Evolutionary conservation across 352 stramenopile genomes (phyloP).

Genomic region (Phytophthora multivora): DNA sequence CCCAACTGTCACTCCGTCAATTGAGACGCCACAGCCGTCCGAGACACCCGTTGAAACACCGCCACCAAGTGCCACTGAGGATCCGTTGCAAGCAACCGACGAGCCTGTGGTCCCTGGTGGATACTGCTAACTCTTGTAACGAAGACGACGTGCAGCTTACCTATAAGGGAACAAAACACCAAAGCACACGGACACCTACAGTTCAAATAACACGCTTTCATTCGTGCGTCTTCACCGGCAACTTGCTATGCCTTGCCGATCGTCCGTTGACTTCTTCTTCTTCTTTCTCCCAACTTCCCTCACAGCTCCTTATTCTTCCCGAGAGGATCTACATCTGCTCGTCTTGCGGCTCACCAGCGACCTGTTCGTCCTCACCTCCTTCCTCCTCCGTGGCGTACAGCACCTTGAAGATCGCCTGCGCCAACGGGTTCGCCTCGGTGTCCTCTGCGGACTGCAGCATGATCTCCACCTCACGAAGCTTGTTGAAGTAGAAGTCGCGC

Average conservation of each 20-base stretch:
- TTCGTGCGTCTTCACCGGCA: conserved; percentile 28
- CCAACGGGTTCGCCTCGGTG: conserved; percentile 57
- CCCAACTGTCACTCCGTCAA: not conserved
- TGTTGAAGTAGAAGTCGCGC: conserved; percentile 99
- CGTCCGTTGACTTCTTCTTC: conserved; percentile 1
- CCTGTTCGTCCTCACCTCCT: conserved; percentile 46
- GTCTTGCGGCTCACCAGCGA: conserved; percentile 51
- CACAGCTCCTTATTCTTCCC: not conserved
- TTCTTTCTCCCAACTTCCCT: not conserved
- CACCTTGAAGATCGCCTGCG: conserved; percentile 84
- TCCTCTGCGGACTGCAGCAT: conserved; percentile 89
- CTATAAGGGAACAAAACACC: conserved; percentile 1
- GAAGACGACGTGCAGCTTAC: not conserved
- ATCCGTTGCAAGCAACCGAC: not conserved
- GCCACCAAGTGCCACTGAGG: not conserved
- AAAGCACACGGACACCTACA: conserved; percentile 1
- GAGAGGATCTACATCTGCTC: conserved; percentile 48
- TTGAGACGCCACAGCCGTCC: not conserved
- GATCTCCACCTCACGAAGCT: conserved; percentile 97
- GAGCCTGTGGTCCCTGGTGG: conserved; percentile 19
- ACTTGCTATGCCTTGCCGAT: conserved; percentile 20
- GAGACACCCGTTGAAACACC: not conserved
- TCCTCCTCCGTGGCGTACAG: conserved; percentile 83
- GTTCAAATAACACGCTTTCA: conserved; percentile 32
- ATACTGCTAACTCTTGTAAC: conserved; percentile 12